These are phyloP conservation scores for Carex scoparia DNA, from an alignment of 176 grass and related monocot genomes.

Conservation along the genomic window DNA sequence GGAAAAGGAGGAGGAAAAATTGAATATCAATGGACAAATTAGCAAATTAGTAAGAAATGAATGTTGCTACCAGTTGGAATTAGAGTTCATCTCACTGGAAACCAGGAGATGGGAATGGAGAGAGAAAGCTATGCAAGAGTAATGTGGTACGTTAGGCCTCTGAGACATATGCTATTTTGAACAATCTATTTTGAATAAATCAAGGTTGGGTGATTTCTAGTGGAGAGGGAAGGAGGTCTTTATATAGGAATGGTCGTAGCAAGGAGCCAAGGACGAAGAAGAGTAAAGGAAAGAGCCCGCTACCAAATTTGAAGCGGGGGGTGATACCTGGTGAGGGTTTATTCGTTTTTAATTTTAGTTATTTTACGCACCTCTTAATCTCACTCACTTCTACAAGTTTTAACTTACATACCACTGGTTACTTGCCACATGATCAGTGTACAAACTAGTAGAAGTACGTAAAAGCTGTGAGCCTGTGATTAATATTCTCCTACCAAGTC, in stretches of 20 bases:
- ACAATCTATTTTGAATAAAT: too few relatives aligned
- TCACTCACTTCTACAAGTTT: not conserved
- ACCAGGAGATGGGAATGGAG: slow-evolving; percentile 91
- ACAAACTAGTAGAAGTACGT: not conserved
- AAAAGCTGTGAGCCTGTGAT: too few relatives aligned
- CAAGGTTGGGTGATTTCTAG: not conserved
- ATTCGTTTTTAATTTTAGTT: not conserved
- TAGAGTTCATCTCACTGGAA: slow-evolving; percentile 92
- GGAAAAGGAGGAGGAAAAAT: not conserved
- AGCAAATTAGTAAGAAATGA: not conserved
- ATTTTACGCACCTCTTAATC: not conserved
- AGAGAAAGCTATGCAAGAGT: slow-evolving; percentile 66
- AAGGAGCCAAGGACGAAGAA: not conserved
- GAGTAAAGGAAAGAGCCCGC: not conserved
- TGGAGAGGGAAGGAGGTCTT: not conserved
- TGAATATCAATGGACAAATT: not conserved
- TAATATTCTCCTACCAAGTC: not conserved
- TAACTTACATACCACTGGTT: not conserved
- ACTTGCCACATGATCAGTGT: not conserved
- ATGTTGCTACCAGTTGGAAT: slow-evolving; percentile 47
- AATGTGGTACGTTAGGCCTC: slow-evolving; percentile 77
- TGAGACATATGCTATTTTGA: slow-evolving; percentile 69
- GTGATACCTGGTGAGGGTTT: slow-evolving; percentile 6
- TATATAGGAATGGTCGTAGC: not conserved
- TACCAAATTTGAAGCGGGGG: not conserved